phyloP scores from a whole-genome alignment of 2,329 filamentous ascomycete species.

The Colletotrichum cuscutae region DNA sequence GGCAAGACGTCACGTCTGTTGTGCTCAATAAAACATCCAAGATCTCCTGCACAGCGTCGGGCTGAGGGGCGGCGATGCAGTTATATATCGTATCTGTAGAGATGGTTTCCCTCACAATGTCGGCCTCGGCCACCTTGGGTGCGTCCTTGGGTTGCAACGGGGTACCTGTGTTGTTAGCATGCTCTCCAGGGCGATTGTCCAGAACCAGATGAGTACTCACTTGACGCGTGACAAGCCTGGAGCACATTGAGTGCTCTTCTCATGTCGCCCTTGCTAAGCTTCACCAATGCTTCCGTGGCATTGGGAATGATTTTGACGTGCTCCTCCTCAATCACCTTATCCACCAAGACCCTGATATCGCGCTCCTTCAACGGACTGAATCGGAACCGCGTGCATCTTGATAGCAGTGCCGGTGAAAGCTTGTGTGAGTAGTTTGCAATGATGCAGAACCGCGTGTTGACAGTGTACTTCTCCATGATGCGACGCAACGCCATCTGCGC shows the following conservation, averaged over 20 bases:
- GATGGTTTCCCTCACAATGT: slow-evolving; percentile 78
- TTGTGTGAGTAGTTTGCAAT: slow-evolving; percentile 99
- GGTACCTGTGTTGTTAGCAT: slow-evolving; percentile 61
- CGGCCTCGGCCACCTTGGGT: slow-evolving; percentile 69
- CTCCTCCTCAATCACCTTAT: slow-evolving; percentile 90
- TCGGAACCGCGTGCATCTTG: slow-evolving; percentile 91
- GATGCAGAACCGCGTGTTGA: slow-evolving; percentile 97
- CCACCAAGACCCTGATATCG: slow-evolving; percentile 87
- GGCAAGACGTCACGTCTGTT: slow-evolving; percentile 87
- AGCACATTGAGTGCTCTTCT: slow-evolving; percentile 92
- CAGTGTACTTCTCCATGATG: slow-evolving; percentile 99
- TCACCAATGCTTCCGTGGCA: slow-evolving; percentile 85
- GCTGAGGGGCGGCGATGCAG: slow-evolving; percentile 95
- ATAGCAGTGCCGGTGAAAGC: slow-evolving; percentile 90
- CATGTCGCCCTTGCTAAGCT: slow-evolving; percentile 95
- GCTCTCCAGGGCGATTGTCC: not conserved
- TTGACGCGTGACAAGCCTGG: slow-evolving; percentile 95
- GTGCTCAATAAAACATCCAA: slow-evolving; percentile 85
- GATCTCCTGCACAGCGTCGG: slow-evolving; percentile 87
- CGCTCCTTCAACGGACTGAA: slow-evolving; percentile 92
- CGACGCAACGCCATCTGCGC: slow-evolving; percentile 96
- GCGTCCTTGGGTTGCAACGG: slow-evolving; percentile 71
- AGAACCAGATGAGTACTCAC: slow-evolving; percentile 55
- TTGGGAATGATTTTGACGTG: slow-evolving; percentile 83
- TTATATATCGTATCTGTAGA: slow-evolving; percentile 97